phyloP scores from a whole-genome alignment of 2,329 filamentous ascomycete genomes.

The Diaporthe helianthi region DNA sequence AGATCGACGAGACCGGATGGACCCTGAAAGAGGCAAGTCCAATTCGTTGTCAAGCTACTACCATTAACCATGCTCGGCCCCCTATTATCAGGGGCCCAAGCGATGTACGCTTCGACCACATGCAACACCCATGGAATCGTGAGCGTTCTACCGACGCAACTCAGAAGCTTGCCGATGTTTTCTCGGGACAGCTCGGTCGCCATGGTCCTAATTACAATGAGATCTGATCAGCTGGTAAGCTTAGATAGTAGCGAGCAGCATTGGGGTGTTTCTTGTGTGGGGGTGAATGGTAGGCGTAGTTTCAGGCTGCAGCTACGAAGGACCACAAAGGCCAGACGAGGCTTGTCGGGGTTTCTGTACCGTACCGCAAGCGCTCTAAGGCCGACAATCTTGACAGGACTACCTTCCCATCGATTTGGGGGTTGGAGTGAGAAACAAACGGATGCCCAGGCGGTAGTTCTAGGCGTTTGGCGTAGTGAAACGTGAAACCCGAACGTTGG shows the following conservation, averaged over 20 bases:
- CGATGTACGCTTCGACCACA: not conserved
- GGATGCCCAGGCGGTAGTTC: slow-evolving; percentile 21
- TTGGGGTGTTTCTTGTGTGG: not conserved
- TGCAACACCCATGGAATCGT: not conserved
- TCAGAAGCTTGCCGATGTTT: not conserved
- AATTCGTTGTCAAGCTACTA: slow-evolving; percentile 7
- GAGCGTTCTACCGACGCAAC: not conserved
- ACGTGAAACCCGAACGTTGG: slow-evolving; percentile 13
- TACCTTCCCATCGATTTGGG: not conserved
- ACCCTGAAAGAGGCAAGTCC: slow-evolving; percentile 11
- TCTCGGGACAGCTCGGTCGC: not conserved
- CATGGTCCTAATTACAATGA: not conserved
- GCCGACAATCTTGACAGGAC: not conserved
- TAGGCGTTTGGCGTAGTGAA: slow-evolving; percentile 17
- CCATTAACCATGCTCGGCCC: slow-evolving; percentile 1
- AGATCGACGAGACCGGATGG: slow-evolving; percentile 5
- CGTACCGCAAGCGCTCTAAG: not conserved
- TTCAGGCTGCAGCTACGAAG: slow-evolving; percentile 14
- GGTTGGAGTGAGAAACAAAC: slow-evolving; percentile 5
- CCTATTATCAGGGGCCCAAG: not conserved
- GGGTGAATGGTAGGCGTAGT: not conserved
- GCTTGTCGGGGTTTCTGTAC: not conserved
- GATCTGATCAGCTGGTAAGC: not conserved
- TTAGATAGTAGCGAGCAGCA: not conserved
- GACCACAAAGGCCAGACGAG: not conserved